Evolutionary conservation across 108 stramenopile species (phyloP), one percentile per base, ranked within the genome.

Genomic region (Fistulifera solaris): DNA sequence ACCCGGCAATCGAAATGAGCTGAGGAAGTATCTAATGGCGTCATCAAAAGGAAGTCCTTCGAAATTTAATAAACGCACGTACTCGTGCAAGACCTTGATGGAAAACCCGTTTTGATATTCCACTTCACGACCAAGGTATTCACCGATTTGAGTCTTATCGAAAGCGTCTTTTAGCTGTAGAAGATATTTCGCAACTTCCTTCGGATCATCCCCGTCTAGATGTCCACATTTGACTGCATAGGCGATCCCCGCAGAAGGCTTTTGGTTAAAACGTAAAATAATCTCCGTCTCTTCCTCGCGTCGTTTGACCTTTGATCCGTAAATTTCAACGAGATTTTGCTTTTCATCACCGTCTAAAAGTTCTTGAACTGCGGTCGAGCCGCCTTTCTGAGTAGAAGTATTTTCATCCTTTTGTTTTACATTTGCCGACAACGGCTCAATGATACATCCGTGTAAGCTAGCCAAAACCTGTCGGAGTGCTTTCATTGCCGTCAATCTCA

Each of bases 61-160:
- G 75, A 97, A 97, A 67, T 96, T 88, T 59, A 99, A 63, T 49
- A 65, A 61, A 18, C 94, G 83, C 4, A 87, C 95, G 60, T 97
- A 99, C 25, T 77, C 79, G 58, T 95, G 85, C 52, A 98, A 70
- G 1, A 95, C 94, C 53, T 86, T 76, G 52, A 95, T 56, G 45
- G 84, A 72, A 99, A 89, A 35, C 45, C 94, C 96, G 51, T 62
- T 71, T 62, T 89, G 79, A 72, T 94, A 96, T 25, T 94, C 93
- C 38, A 81, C 71, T 66, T 98, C 96, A 49, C 91, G 76, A 31
- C 98, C 98, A 25, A 99, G 69, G 62, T 78, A 97, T 44, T 97
- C 98, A 48, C 98, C 98, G 57, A 97, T 96, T 60, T 78, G 79
- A 44, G 96, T 95, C 76, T 99, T 99, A 52, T 98, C 95, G 16